Conservation (phyloP, 1,284 basidiomycete species). For the Erythrobasidium hasegawianum region DNA sequence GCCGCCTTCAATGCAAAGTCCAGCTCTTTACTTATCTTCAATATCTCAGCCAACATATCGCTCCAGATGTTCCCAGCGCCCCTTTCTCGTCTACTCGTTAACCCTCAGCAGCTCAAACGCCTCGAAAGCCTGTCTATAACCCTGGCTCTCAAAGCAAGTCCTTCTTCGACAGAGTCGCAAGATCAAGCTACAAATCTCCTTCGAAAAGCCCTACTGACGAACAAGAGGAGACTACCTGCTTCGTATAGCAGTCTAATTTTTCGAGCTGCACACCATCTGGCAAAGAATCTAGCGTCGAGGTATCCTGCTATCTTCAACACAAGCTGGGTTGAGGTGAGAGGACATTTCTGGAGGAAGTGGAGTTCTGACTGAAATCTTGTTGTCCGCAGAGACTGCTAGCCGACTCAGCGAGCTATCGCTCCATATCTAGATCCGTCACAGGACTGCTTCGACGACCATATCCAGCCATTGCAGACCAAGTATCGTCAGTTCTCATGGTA, state of each 20-base stretch:
- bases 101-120: background rate
- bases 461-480: too few relatives aligned
- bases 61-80: background rate
- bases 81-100: background rate
- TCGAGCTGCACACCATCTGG: constrained; percentile 4
- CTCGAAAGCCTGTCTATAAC: background rate
- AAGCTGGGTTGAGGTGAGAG: constrained; percentile 8
- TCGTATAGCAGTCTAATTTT: constrained; percentile 3
- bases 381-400: too few relatives aligned
- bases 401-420: too few relatives aligned
- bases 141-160: background rate
- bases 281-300: background rate
- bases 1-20: too few relatives aligned
- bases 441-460: too few relatives aligned
- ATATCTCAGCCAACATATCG: background rate
- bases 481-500: too few relatives aligned
- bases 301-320: constrained; percentile 17
- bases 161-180: background rate
- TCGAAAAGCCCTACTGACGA: background rate
- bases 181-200: background rate
- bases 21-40: too few relatives aligned
- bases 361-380: too few relatives aligned
- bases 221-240: background rate
- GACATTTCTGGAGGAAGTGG: too few relatives aligned
- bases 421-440: too few relatives aligned